Percentiles rank a stretch among this genome's conserved stretches.
Conservation (phyloP, 805 yeast species). For the Starmerella bombi region DNA sequence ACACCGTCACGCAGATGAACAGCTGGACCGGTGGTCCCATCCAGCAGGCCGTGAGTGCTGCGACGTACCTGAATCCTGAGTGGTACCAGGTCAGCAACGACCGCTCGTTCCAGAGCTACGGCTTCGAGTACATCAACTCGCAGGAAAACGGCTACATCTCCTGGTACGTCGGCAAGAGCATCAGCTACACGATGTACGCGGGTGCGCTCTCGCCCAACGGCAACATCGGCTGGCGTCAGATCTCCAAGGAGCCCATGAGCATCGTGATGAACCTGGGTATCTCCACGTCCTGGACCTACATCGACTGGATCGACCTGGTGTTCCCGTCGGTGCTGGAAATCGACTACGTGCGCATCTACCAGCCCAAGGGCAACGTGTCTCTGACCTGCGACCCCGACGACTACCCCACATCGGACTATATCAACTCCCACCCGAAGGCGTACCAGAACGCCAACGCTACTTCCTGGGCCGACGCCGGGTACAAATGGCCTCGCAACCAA, state of each 20-base stretch:
- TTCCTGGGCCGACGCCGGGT: conserved; percentile 65
- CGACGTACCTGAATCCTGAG: conserved; percentile 58
- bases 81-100: conserved; percentile 62
- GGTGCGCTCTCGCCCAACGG: conserved; percentile 80
- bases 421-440: conserved; percentile 52
- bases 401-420: conserved; percentile 77
- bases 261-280: conserved; percentile 77
- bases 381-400: conserved; percentile 77
- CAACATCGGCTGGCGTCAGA: conserved; percentile 67
- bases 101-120: conserved; percentile 53
- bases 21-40: conserved; percentile 83
- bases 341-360: conserved; percentile 87
- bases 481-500: conserved; percentile 47
- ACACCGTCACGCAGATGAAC: conserved; percentile 63
- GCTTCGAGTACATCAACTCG: conserved; percentile 55
- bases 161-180: conserved; percentile 75
- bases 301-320: conserved; percentile 64
- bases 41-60: conserved; percentile 85
- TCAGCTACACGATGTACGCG: conserved; percentile 62
- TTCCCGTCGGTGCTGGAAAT: conserved; percentile 70
- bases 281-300: conserved; percentile 85
- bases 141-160: conserved; percentile 53
- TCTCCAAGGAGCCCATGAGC: conserved; percentile 88
- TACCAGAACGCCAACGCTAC: conserved; percentile 61
- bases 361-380: conserved; percentile 49